Percentiles rank a stretch among this genome's conserved stretches.
phyloP scores from a whole-genome alignment of 2,329 filamentous ascomycete genomes.

The Fusarium duplospermum region DNA sequence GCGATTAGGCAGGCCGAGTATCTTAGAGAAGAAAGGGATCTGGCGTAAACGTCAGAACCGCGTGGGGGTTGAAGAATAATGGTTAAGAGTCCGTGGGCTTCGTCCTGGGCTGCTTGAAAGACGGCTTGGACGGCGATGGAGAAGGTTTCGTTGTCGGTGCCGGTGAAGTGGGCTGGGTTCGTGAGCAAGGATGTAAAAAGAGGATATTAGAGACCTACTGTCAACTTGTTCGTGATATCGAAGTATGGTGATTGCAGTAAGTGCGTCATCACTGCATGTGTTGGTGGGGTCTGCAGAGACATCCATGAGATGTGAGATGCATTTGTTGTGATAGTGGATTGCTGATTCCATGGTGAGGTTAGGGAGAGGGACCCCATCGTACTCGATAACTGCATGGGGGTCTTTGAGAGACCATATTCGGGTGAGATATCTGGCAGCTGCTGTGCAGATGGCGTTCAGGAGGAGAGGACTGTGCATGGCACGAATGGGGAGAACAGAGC shows the following conservation, averaged over 20 bases:
- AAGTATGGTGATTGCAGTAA: slow-evolving; percentile 27
- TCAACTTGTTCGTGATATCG: slow-evolving; percentile 32
- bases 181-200: neutral
- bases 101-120: slow-evolving; percentile 21
- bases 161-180: slow-evolving; percentile 19
- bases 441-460: slow-evolving; percentile 27
- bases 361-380: slow-evolving; percentile 18
- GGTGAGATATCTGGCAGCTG: slow-evolving; percentile 20
- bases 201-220: neutral
- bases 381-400: slow-evolving; percentile 2
- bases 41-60: slow-evolving; percentile 14
- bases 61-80: slow-evolving; percentile 20
- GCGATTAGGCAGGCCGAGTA: slow-evolving; percentile 26
- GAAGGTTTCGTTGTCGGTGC: slow-evolving; percentile 25
- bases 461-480: slow-evolving; percentile 29
- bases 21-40: slow-evolving; percentile 18
- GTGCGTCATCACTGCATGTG: slow-evolving; percentile 30
- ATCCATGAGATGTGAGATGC: slow-evolving; percentile 31
- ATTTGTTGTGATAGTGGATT: slow-evolving; percentile 32
- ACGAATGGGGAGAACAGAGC: slow-evolving; percentile 21
- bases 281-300: slow-evolving; percentile 17
- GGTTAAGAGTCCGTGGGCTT: slow-evolving; percentile 4
- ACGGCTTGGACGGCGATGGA: slow-evolving; percentile 22
- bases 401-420: slow-evolving; percentile 19
- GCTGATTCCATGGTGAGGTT: slow-evolving; percentile 18